phyloP scores from a whole-genome alignment of 495 filamentous ascomycete genomes.

The Pyrenula aspistea region DNA sequence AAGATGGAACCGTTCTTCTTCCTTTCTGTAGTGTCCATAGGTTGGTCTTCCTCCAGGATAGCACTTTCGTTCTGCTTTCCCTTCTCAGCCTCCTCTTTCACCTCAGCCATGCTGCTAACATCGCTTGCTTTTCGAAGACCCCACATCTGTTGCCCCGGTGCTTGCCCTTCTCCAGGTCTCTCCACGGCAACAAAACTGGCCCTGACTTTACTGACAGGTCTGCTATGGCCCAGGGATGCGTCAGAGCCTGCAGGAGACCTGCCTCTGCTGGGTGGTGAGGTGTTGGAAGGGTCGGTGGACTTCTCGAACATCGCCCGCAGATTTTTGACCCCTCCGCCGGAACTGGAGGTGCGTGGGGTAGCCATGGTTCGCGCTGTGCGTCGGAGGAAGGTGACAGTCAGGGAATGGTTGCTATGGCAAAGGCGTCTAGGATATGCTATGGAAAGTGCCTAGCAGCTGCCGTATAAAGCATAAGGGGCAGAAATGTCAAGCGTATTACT shows the following conservation, averaged over 20 bases:
- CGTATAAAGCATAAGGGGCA: too few species aligned
- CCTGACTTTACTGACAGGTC: constrained; percentile 65
- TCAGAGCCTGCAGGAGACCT: constrained; percentile 51
- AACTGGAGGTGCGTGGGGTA: constrained; percentile 10
- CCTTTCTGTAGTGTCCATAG: neutral
- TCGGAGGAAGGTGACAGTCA: neutral
- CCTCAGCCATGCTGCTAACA: neutral
- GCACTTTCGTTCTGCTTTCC: neutral
- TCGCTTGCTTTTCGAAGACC: constrained; percentile 24
- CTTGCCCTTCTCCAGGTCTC: constrained; percentile 19
- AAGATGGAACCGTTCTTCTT: neutral
- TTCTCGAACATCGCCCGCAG: constrained; percentile 85
- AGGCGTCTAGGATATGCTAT: neutral
- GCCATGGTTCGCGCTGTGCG: neutral
- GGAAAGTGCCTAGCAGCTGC: too few species aligned
- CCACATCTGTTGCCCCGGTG: constrained; percentile 5
- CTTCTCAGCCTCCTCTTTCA: neutral
- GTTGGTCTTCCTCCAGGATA: neutral
- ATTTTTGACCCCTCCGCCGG: constrained; percentile 49
- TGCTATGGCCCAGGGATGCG: constrained; percentile 27
- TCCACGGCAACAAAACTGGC: constrained; percentile 79
- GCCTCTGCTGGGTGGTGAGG: constrained; percentile 59
- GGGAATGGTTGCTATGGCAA: neutral
- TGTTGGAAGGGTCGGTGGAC: constrained; percentile 30
- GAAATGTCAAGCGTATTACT: too few species aligned